Base-by-base conservation (phyloP, 352 stramenopile species). In the Globisporangium polare region DNA sequence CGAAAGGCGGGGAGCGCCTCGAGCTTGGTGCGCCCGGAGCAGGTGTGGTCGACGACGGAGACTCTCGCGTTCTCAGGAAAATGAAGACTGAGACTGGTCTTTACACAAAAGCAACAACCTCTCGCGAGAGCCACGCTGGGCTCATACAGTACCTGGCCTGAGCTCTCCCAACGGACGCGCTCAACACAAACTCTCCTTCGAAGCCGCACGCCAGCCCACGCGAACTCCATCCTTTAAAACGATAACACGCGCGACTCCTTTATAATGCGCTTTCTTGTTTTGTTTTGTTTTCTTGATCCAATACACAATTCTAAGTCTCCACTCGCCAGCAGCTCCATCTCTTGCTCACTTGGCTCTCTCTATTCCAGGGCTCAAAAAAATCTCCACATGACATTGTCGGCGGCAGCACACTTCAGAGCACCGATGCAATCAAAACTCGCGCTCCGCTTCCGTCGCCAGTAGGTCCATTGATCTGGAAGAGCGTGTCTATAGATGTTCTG, bases 271-370 rank as follows among this genome's bases (percentile, higher is more conserved):
- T 33, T 31, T 31, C 27, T 7, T 50, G 8, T 17, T 47, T 59
- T n/a, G 26, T 42, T 41, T 50, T 59, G 35, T 37, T 39, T 51
- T 43, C n/a, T 45, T 50, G 7, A 52, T 60, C 54, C 37, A 60
- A 53, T 41, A 60, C 54, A 53, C 41, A 60, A 31, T 60, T 50
- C 45, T 53, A 59, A 52, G 50, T 43, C 39, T 24, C 39, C 53
- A 35, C 35, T 50, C 53, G 13, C 41, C 17, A 53, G 39, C 22
- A 60, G 24, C 29, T 51, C 12, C 18, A 9, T 10, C 47, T 37
- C 27, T 54, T n/a, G 15, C 8, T 24, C 47, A 45, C 17, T 39
- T 33, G 26, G 22, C 9, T 53, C 54, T 43, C 9, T 53, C 24
- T 31, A n/a, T 60, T 31, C 39, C 39, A 31, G 13, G 24, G 52